phyloP scores from a whole-genome alignment of 192 early-diverging fungal species.

The Podochytrium sp. region DNA sequence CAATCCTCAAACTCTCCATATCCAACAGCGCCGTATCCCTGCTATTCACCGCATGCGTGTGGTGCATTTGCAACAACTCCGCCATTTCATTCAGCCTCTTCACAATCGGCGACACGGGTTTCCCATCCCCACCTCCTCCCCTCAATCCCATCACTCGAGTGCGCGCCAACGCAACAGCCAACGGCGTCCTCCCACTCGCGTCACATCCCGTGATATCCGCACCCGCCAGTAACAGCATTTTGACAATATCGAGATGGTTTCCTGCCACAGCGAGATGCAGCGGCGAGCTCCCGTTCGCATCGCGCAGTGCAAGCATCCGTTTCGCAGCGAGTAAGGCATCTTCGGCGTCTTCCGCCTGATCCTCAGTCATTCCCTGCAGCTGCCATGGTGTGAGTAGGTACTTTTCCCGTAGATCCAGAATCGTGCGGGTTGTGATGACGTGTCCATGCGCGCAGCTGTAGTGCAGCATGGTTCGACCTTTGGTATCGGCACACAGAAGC shows the following conservation, averaged over 20 bases:
- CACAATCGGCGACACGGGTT: neutral
- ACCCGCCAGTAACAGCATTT: conserved; percentile 36
- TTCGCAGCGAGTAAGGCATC: neutral
- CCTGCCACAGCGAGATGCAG: conserved; percentile 45
- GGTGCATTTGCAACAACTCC: conserved; percentile 1
- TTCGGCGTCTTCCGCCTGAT: neutral
- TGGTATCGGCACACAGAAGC: conserved; percentile 3
- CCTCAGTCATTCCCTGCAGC: neutral
- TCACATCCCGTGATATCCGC: conserved; percentile 9
- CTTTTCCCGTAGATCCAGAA: conserved; percentile 43
- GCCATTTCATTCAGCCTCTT: conserved; percentile 17
- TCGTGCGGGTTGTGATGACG: conserved; percentile 57
- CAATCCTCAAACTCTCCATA: too few relatives aligned
- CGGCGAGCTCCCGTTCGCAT: conserved; percentile 46
- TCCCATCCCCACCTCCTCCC: neutral
- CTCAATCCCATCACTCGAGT: neutral
- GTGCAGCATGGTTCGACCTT: conserved; percentile 80
- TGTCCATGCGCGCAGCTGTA: conserved; percentile 81
- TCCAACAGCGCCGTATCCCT: too few relatives aligned
- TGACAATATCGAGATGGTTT: conserved; percentile 35
- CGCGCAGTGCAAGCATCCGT: conserved; percentile 22
- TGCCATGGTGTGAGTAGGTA: neutral
- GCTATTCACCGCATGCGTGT: neutral
- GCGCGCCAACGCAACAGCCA: conserved; percentile 12
- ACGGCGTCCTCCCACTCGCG: conserved; percentile 11